Conservation (phyloP, 768 basidiomycete species). For the Boletus rex-veris region DNA sequence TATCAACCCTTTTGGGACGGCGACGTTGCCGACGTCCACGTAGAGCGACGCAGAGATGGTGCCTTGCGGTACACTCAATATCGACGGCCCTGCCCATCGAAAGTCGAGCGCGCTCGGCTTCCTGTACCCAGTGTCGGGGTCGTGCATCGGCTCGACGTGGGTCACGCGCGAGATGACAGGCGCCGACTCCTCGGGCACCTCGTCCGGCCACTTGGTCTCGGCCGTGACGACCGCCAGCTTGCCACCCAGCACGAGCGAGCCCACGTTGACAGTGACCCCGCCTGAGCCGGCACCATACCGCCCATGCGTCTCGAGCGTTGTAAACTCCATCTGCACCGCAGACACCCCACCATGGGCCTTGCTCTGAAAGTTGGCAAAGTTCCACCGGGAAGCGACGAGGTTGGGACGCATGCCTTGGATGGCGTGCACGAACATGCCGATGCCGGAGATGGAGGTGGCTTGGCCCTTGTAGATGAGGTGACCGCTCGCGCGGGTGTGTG, state of each 20-base stretch:
- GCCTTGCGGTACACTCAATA: constrained; percentile 51
- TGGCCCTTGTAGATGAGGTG: constrained; percentile 64
- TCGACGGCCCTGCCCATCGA: constrained; percentile 74
- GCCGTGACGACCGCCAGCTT: constrained; percentile 76
- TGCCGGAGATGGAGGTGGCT: constrained; percentile 53
- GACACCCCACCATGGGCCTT: constrained; percentile 67
- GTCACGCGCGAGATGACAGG: constrained; percentile 59
- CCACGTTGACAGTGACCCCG: constrained; percentile 80
- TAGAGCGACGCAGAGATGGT: constrained; percentile 52
- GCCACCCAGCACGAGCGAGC: constrained; percentile 75
- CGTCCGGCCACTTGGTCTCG: constrained; percentile 73
- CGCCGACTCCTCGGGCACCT: constrained; percentile 45
- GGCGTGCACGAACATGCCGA: constrained; percentile 89
- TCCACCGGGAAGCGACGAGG: constrained; percentile 89
- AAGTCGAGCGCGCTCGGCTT: constrained; percentile 67
- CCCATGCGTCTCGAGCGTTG: constrained; percentile 76
- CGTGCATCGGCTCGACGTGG: constrained; percentile 58
- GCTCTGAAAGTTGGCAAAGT: constrained; percentile 91
- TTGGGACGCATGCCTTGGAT: constrained; percentile 99
- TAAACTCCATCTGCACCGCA: constrained; percentile 95
- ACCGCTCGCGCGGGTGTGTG: constrained; percentile 59
- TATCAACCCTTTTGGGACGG: constrained; percentile 68
- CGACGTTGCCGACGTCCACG: constrained; percentile 55
- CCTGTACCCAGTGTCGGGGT: constrained; percentile 79
- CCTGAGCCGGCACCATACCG: constrained; percentile 78